A percentile compares a stretch with the other conserved stretches of the same genome.
phyloP scores from a whole-genome alignment of 169 alveolate species.

The Plasmodium gaboni region DNA sequence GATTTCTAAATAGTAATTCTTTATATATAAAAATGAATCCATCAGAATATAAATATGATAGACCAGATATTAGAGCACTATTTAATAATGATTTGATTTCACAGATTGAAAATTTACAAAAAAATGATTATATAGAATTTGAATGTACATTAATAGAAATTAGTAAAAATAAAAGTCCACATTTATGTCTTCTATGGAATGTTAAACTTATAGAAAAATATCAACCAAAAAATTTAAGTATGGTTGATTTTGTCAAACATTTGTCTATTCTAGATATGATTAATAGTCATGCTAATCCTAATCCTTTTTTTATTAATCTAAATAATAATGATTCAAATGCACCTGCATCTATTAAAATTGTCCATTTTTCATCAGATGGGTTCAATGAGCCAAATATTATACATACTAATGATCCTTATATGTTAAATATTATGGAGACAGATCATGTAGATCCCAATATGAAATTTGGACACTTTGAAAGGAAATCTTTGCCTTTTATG shows the following conservation, averaged over 20 bases:
- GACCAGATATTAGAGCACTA: conserved; percentile 39
- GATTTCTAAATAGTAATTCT: conserved; percentile 44
- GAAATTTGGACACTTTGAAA: too few relatives aligned
- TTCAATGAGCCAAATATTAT: neutral
- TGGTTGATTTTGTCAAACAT: conserved; percentile 49
- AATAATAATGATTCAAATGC: conserved; percentile 2
- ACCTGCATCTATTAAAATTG: conserved; percentile 16
- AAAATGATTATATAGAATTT: conserved; percentile 47
- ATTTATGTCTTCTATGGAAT: conserved; percentile 50
- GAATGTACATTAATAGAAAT: conserved; percentile 56
- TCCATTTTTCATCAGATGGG: conserved; percentile 4
- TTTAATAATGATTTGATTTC: conserved; percentile 35
- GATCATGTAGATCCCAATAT: neutral
- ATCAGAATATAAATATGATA: conserved; percentile 48
- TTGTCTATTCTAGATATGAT: conserved; percentile 46
- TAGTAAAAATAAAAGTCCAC: conserved; percentile 46
- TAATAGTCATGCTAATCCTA: conserved; percentile 25
- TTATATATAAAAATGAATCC: conserved; percentile 61
- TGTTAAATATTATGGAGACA: neutral
- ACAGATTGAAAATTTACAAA: conserved; percentile 42
- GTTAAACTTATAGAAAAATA: conserved; percentile 19
- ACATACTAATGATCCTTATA: neutral
- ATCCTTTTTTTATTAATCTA: conserved; percentile 32
- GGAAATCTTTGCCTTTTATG: neutral
- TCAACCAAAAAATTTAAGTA: conserved; percentile 5